phyloP scores from a whole-genome alignment of 306 rosid species.

The Mimosa bimucronata region DNA sequence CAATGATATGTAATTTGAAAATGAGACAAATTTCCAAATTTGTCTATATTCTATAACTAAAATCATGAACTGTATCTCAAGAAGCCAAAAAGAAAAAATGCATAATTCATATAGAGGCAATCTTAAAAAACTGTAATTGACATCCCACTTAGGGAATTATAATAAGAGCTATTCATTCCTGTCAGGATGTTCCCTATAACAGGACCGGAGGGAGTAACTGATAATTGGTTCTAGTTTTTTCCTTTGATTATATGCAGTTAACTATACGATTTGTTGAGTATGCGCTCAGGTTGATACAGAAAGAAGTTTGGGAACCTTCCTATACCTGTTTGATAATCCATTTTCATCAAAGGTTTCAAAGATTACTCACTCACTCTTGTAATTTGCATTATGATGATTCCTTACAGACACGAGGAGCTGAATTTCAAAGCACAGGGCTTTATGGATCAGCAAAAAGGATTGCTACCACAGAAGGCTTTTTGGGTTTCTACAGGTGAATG shows the following conservation, averaged over 20 bases:
- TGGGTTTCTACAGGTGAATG: slow-evolving; percentile 84
- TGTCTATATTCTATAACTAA: too few relatives aligned
- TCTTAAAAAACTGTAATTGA: too few relatives aligned
- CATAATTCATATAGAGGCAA: too few relatives aligned
- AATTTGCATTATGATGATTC: slow-evolving; percentile 17
- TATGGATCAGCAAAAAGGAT: slow-evolving; percentile 67
- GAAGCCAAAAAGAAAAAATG: too few relatives aligned
- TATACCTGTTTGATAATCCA: background rate
- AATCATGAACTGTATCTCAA: too few relatives aligned
- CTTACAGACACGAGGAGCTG: slow-evolving; percentile 80
- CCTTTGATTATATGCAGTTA: background rate
- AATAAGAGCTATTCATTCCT: too few relatives aligned
- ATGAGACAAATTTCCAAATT: too few relatives aligned
- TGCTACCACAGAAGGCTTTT: slow-evolving; percentile 74
- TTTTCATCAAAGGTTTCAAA: background rate
- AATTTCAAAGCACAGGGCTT: slow-evolving; percentile 75
- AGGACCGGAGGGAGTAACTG: too few relatives aligned
- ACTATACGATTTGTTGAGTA: background rate
- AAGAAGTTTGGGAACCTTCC: background rate
- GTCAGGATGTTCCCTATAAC: too few relatives aligned
- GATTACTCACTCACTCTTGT: background rate
- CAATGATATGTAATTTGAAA: too few relatives aligned
- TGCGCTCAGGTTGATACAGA: background rate
- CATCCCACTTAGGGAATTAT: too few relatives aligned
- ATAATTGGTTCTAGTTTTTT: background rate